Base-by-base conservation (phyloP, 1,284 basidiomycete species). In the Singerocomus inundabilis region DNA sequence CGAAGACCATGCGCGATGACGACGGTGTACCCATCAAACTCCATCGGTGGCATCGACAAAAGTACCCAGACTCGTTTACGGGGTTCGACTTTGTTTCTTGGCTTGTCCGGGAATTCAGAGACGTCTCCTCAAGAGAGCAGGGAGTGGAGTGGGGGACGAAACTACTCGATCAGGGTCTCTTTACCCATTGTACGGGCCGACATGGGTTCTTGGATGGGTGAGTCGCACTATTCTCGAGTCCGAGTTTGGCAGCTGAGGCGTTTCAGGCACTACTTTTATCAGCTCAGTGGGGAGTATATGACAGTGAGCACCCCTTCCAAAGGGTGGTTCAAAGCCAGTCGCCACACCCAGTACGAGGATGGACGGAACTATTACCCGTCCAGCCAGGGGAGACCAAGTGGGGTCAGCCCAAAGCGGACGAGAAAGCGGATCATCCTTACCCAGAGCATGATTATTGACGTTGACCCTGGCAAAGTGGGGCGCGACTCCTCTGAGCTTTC, bases 151-250 rank as follows among this genome's bases (percentile, higher is more conserved):
- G 84, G 80, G 93, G 90, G 4, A 71, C 77, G 33, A 85, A 78
- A 56, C 66, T 95, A 21, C 78, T 85, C 56, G 84, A 90, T 42
- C 82, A 88, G 61, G 92, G 91, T 0, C 68, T 95, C 36, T 86
- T 96, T 59, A 85, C 90, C 56, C 92, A 95, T 70, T 87, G 86
- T 62, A 75, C 84, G 48, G 81, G 83, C 2, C 74, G 78, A 8
- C 92, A 94, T 64, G 82, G 80, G 2, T 94, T 95, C 69, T 68
- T 94, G 52, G 91, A 94, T 61, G 91, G 90, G 89, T 89, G 52
- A 65, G 81, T 60, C n/a, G 21, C 16, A 15, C 31, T 25, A 6
- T 29, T 32, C n/a, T 32, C 39, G 41, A 24, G 46, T 48, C 30
- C 47, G 37, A 25, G 32, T 49, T 44, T 18, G 28, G 31, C 33